Conservation (phyloP, 805 yeast species). For the Candida anglica region DNA sequence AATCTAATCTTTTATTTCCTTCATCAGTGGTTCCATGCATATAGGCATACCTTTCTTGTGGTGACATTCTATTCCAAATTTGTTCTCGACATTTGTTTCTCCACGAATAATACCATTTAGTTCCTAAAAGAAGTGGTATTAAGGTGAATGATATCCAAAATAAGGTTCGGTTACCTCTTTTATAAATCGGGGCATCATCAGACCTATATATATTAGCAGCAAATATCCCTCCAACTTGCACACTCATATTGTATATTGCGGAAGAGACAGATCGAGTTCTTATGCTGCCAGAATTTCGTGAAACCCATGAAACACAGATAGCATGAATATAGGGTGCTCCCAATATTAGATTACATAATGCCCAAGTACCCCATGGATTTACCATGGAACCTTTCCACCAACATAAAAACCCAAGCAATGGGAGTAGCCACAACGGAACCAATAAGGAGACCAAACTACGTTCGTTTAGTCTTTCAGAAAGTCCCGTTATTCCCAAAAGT, state of each 20-base stretch:
- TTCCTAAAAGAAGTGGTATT: slow-evolving; percentile 16
- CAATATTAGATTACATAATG: slow-evolving; percentile 21
- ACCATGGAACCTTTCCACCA: slow-evolving; percentile 40
- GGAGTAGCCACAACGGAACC: slow-evolving; percentile 28
- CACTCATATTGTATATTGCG: slow-evolving; percentile 23
- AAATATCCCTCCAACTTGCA: slow-evolving; percentile 20
- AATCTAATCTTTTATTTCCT: slow-evolving; percentile 22
- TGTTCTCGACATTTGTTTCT: slow-evolving; percentile 14
- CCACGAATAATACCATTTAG: slow-evolving; percentile 18
- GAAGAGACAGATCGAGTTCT: slow-evolving; percentile 24
- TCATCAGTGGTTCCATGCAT: slow-evolving; percentile 12
- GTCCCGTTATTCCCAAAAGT: slow-evolving; percentile 14
- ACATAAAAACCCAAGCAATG: slow-evolving; percentile 26
- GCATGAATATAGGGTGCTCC: slow-evolving; percentile 21
- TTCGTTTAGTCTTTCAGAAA: slow-evolving; percentile 18
- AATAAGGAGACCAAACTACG: slow-evolving; percentile 19
- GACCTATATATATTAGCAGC: slow-evolving; percentile 22
- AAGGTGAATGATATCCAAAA: slow-evolving; percentile 15
- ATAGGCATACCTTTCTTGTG: slow-evolving; percentile 15
- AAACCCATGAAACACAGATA: slow-evolving; percentile 24
- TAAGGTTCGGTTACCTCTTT: slow-evolving; percentile 21
- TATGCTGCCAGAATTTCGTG: slow-evolving; percentile 22
- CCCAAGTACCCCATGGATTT: slow-evolving; percentile 41
- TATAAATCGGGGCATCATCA: slow-evolving; percentile 24
- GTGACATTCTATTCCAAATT: slow-evolving; percentile 15